A percentile compares a stretch with the other conserved stretches of the same genome.
These are phyloP conservation scores for Paramecium sonneborni DNA, from an alignment of 73 alveolate genomes.

Conservation along the genomic window DNA sequence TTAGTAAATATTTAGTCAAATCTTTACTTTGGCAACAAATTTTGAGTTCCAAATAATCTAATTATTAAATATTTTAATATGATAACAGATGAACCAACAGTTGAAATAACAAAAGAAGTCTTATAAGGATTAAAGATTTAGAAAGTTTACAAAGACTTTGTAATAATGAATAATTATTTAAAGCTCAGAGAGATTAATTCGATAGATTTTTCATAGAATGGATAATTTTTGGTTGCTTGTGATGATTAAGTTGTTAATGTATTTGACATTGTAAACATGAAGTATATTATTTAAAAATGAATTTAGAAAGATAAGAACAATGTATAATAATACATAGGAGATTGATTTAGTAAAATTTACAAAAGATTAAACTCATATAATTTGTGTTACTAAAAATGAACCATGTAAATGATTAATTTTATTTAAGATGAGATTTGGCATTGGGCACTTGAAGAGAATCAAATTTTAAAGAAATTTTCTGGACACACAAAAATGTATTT, in stretches of 20 bases:
- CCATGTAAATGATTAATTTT: not conserved
- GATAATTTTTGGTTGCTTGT: not conserved
- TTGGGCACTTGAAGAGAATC: not conserved
- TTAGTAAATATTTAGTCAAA: not conserved
- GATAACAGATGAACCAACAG: conserved; percentile 15
- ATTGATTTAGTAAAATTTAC: not conserved
- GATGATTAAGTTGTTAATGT: not conserved
- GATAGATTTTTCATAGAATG: not conserved
- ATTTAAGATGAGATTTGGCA: not conserved
- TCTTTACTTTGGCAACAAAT: not conserved
- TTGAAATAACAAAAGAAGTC: not conserved
- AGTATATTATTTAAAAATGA: not conserved
- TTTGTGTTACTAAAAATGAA: conserved; percentile 9
- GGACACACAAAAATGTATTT: conserved; percentile 2
- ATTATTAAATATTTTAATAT: not conserved
- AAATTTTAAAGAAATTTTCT: not conserved
- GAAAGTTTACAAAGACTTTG: not conserved
- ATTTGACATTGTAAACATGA: not conserved
- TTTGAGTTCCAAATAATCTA: not conserved
- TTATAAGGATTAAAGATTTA: not conserved
- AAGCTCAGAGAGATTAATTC: not conserved
- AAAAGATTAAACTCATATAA: not conserved
- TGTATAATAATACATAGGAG: not conserved
- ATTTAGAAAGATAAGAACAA: not conserved
- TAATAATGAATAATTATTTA: not conserved